A percentile compares a stretch with the other conserved stretches of the same genome.
phyloP scores from a whole-genome alignment of 768 basidiomycete species.

The Panellus pusillus region DNA sequence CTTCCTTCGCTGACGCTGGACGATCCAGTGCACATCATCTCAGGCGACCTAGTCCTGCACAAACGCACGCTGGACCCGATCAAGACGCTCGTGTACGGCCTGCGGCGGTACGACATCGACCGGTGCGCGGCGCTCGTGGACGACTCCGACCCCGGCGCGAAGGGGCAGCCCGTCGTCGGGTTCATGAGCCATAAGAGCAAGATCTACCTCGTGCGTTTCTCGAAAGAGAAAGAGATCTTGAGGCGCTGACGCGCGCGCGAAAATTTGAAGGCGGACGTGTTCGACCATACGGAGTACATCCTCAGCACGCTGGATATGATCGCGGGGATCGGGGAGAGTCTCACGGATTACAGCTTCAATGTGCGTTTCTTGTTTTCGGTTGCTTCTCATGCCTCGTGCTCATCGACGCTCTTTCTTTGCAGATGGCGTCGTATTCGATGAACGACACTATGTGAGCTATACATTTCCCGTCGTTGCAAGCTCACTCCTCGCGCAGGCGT shows the following conservation, averaged over 20 bases:
- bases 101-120: constrained; percentile 66
- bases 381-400: background rate
- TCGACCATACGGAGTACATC: constrained; percentile 71
- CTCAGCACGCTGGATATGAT: constrained; percentile 69
- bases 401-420: background rate
- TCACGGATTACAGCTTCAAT: constrained; percentile 73
- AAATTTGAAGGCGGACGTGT: constrained; percentile 67
- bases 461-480: background rate
- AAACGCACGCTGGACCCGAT: constrained; percentile 72
- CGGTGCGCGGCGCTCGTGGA: constrained; percentile 52
- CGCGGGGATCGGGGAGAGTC: constrained; percentile 60
- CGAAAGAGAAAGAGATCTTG: too few relatives aligned
- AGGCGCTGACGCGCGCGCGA: constrained; percentile 6
- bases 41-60: constrained; percentile 69
- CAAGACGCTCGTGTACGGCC: constrained; percentile 61
- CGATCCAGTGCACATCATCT: constrained; percentile 64
- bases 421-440: constrained; percentile 68
- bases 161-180: constrained; percentile 32
- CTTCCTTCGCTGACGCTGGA: background rate
- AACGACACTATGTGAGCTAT: constrained; percentile 58
- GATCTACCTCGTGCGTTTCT: constrained; percentile 52
- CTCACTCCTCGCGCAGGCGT: constrained; percentile 40
- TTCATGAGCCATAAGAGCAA: constrained; percentile 66
- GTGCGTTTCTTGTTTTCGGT: constrained; percentile 33
- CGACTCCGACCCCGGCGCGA: constrained; percentile 21